Evolutionary conservation across 2,329 filamentous ascomycete species (phyloP).

Genomic region (Parastagonospora avenae): DNA sequence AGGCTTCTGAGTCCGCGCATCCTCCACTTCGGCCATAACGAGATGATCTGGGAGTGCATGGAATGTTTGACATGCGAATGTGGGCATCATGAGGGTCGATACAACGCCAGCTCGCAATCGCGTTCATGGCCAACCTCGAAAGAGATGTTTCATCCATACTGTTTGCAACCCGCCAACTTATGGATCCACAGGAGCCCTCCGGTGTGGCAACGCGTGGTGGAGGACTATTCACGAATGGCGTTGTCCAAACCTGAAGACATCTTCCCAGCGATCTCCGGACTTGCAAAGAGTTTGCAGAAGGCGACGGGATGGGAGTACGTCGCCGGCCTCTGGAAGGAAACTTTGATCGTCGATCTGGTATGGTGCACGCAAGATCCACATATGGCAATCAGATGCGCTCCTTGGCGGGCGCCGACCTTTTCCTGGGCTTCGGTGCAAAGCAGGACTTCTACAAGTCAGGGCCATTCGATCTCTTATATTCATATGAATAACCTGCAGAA

Average conservation of each 20-base stretch:
- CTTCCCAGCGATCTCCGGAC: slow-evolving; percentile 5
- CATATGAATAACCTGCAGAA: background rate
- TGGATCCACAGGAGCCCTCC: background rate
- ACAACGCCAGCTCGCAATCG: background rate
- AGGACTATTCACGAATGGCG: slow-evolving; percentile 2
- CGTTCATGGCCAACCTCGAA: background rate
- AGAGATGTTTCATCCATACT: background rate
- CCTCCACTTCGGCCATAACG: slow-evolving; percentile 14
- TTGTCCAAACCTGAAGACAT: background rate
- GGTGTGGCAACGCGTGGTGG: slow-evolving; percentile 4
- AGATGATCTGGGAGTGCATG: slow-evolving; percentile 20
- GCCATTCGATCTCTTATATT: background rate
- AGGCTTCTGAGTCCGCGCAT: slow-evolving; percentile 13
- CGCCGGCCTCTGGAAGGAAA: slow-evolving; percentile 14
- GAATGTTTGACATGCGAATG: slow-evolving; percentile 5
- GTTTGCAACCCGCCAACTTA: background rate
- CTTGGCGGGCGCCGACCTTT: slow-evolving; percentile 14
- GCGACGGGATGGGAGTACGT: slow-evolving; percentile 5
- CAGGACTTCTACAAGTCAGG: background rate
- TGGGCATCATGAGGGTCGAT: background rate
- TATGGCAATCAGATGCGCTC: background rate
- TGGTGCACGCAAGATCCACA: slow-evolving; percentile 3
- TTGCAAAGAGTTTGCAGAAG: background rate
- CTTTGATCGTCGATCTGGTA: slow-evolving; percentile 3
- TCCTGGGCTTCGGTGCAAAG: slow-evolving; percentile 14